Conservation (phyloP, 345 rosid genomes). For the Pugionium dolabratum region DNA sequence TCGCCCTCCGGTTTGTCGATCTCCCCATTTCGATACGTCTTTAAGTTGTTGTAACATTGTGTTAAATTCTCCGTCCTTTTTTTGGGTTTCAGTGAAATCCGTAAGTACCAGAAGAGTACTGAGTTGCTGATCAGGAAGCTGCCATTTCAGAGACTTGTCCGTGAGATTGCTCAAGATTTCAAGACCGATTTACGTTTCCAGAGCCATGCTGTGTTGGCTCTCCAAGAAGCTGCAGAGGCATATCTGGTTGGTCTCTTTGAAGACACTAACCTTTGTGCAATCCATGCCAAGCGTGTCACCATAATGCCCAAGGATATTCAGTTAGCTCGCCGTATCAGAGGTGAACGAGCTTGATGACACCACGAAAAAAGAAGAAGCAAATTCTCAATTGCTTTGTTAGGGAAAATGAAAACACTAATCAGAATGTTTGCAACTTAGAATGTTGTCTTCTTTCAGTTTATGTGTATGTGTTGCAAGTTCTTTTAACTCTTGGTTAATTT, state of each 20-base stretch:
- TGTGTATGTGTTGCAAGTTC: too few relatives aligned
- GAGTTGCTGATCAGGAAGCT: slow-evolving; percentile 88
- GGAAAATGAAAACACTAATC: too few relatives aligned
- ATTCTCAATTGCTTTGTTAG: not conserved
- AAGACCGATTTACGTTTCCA: slow-evolving; percentile 96
- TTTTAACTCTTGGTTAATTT: too few relatives aligned
- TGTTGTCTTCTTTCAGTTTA: too few relatives aligned
- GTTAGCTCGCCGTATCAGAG: slow-evolving; percentile 81
- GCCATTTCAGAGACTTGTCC: slow-evolving; percentile 94
- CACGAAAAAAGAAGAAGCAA: slow-evolving; percentile 7
- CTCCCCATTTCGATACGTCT: too few relatives aligned
- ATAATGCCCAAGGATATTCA: slow-evolving; percentile 95
- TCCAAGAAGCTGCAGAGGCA: slow-evolving; percentile 93
- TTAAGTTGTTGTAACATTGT: too few relatives aligned
- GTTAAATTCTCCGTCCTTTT: too few relatives aligned
- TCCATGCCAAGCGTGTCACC: slow-evolving; percentile 88
- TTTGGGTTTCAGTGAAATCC: slow-evolving; percentile 62
- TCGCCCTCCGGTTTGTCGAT: slow-evolving; percentile 69
- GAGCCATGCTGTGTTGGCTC: slow-evolving; percentile 86
- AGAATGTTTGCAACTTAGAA: not conserved
- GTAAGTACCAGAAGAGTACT: slow-evolving; percentile 97
- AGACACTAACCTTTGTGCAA: slow-evolving; percentile 89
- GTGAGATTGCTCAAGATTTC: slow-evolving; percentile 96
- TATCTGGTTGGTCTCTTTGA: slow-evolving; percentile 87
- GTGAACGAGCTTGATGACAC: slow-evolving; percentile 65